phyloP scores from a whole-genome alignment of 805 yeast genomes.

The Saccharomyces jurei region DNA sequence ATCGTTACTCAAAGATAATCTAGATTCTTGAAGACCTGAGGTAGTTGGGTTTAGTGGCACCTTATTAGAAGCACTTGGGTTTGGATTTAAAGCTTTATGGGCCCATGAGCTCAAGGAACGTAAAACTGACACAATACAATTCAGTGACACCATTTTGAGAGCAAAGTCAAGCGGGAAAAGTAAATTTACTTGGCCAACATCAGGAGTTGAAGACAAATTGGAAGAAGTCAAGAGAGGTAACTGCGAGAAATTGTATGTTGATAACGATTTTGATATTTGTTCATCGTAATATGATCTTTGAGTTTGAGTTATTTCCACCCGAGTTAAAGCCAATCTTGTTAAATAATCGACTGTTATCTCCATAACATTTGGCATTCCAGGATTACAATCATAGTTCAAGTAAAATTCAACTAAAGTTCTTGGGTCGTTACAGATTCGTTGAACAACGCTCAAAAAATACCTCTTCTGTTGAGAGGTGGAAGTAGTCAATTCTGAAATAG shows the following conservation, averaged over 20 bases:
- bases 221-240: conserved; percentile 72
- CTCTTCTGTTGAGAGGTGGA: conserved; percentile 90
- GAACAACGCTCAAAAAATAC: conserved; percentile 72
- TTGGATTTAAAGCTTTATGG: conserved; percentile 46
- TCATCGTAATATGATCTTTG: conserved; percentile 56
- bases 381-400: conserved; percentile 90
- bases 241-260: conserved; percentile 65
- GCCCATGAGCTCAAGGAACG: conserved; percentile 83
- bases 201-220: conserved; percentile 38
- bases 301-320: conserved; percentile 62
- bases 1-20: conserved; percentile 12
- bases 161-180: conserved; percentile 73
- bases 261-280: conserved; percentile 45
- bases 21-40: conserved; percentile 5
- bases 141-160: conserved; percentile 71
- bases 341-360: conserved; percentile 75
- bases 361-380: conserved; percentile 70
- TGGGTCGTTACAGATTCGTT: conserved; percentile 80
- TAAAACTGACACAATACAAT: conserved; percentile 72
- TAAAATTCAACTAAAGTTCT: conserved; percentile 86
- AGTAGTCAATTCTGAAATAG: conserved; percentile 84
- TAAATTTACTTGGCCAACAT: conserved; percentile 11
- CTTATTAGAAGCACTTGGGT: conserved; percentile 2
- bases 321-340: conserved; percentile 54
- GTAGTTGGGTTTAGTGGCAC: conserved; percentile 8